A percentile compares a stretch with the other conserved stretches of the same genome.
Evolutionary conservation across 495 filamentous ascomycete genomes (phyloP).

Genomic region (Achaetomiella virescens): DNA sequence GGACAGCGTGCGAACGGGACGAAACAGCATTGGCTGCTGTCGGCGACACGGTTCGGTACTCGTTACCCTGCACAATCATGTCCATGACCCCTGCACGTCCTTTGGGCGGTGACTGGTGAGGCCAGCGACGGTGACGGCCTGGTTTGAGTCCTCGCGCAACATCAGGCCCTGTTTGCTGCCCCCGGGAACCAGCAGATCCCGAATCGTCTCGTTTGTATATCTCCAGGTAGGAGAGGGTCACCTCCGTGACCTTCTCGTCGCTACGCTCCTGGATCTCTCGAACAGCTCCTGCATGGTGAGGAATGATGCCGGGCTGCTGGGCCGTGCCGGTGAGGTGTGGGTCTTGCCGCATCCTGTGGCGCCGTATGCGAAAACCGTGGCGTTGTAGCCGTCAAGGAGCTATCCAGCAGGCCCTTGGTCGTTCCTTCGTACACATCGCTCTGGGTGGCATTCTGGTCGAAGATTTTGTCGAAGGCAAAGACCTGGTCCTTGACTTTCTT

Average conservation of each 20-base stretch:
- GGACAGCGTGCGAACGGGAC: constrained; percentile 94
- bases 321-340: constrained; percentile 84
- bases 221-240: constrained; percentile 93
- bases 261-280: constrained; percentile 81
- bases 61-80: constrained; percentile 95
- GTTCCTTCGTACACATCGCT: constrained; percentile 95
- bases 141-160: constrained; percentile 90
- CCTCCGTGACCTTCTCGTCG: constrained; percentile 78
- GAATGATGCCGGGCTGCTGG: constrained; percentile 95
- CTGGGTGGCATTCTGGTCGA: constrained; percentile 92
- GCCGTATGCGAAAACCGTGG: constrained; percentile 97
- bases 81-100: constrained; percentile 90
- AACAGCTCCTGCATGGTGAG: constrained; percentile 98
- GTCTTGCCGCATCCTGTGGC: constrained; percentile 98
- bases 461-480: constrained; percentile 93
- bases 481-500: constrained; percentile 97
- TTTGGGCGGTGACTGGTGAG: constrained; percentile 85
- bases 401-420: constrained; percentile 82
- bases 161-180: constrained; percentile 83
- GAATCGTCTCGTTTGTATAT: constrained; percentile 99
- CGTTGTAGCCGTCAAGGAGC: constrained; percentile 95
- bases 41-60: constrained; percentile 90
- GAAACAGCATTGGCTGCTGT: constrained; percentile 98
- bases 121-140: constrained; percentile 86
- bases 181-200: constrained; percentile 82